A percentile compares a stretch with the other conserved stretches of the same genome.
phyloP scores from a whole-genome alignment of 495 filamentous ascomycete genomes.

The Xanthoparmelia taractica region DNA sequence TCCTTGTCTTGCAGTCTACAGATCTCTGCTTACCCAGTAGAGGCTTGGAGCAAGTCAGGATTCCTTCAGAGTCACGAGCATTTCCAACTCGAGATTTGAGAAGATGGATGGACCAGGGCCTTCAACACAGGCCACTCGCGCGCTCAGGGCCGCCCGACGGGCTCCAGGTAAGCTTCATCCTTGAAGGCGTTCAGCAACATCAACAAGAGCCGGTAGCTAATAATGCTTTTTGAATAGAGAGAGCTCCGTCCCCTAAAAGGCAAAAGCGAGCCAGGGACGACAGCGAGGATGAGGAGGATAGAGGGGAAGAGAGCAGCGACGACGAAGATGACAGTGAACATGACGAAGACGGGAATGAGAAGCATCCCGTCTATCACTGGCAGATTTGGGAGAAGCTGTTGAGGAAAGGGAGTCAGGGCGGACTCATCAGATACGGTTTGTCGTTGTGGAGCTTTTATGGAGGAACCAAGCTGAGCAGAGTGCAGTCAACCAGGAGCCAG shows the following conservation, averaged over 20 bases:
- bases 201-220: not conserved
- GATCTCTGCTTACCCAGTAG: not conserved
- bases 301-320: not conserved
- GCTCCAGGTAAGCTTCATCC: not conserved
- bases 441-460: not conserved
- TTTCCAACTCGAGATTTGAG: not conserved
- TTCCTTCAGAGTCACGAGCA: not conserved
- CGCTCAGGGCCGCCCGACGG: not conserved
- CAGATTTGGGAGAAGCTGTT: not conserved
- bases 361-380: not conserved
- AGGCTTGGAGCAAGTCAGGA: not conserved
- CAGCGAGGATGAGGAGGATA: not conserved
- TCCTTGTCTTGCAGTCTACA: not conserved
- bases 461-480: not conserved
- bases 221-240: not conserved
- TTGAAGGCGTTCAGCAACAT: not conserved
- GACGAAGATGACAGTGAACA: not conserved
- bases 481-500: not conserved
- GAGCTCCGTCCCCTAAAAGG: no score
- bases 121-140: not conserved
- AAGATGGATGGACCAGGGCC: not conserved
- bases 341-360: not conserved
- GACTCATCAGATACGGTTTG: constrained; percentile 1
- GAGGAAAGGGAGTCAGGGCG: not conserved
- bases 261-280: no score